A percentile compares a stretch with the other conserved stretches of the same genome.
Conservation (phyloP, 257 asterid species). For the Leonotis leonurus region DNA sequence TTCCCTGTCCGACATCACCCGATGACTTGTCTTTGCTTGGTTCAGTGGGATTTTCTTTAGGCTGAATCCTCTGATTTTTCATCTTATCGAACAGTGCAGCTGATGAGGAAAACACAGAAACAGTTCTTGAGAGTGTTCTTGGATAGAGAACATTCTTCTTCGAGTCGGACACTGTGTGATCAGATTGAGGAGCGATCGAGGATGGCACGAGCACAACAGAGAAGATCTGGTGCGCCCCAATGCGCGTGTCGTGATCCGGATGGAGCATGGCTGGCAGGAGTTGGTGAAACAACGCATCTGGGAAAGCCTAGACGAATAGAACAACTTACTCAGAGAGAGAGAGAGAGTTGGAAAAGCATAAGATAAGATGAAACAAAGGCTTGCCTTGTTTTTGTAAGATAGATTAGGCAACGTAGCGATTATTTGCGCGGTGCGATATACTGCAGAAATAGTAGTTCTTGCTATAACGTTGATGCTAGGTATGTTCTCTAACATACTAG, state of each 20-base stretch:
- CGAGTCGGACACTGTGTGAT: constrained; percentile 25
- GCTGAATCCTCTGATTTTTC: constrained; percentile 39
- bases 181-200: constrained; percentile 61
- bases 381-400: constrained; percentile 72
- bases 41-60: constrained; percentile 35
- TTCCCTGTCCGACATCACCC: constrained; percentile 33
- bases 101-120: constrained; percentile 94
- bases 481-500: constrained; percentile 80
- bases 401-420: constrained; percentile 77
- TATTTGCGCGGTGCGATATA: constrained; percentile 84
- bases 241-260: constrained; percentile 87
- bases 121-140: constrained; percentile 88
- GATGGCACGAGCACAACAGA: constrained; percentile 98
- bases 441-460: constrained; percentile 73
- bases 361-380: constrained; percentile 1
- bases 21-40: constrained; percentile 20
- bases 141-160: constrained; percentile 54
- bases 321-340: not conserved
- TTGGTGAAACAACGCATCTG: constrained; percentile 95
- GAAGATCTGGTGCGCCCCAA: constrained; percentile 95
- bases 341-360: not conserved
- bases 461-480: constrained; percentile 63
- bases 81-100: constrained; percentile 89
- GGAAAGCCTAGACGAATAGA: constrained; percentile 64
- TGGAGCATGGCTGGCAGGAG: constrained; percentile 93